Base-by-base conservation (phyloP, 352 stramenopile species). In the Globisporangium paddicum region DNA sequence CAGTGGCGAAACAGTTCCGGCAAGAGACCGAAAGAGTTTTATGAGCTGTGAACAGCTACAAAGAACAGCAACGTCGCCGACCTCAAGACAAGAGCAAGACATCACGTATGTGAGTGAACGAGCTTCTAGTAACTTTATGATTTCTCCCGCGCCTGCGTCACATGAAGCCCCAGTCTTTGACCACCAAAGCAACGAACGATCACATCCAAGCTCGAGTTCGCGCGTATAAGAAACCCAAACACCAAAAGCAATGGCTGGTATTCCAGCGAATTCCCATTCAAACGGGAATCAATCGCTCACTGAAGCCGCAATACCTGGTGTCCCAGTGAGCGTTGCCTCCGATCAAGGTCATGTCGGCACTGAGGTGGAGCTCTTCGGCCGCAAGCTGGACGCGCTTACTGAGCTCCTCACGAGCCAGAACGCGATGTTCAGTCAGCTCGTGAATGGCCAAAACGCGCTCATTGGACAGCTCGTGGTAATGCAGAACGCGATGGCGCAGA, bases 401-500 rank as follows among this genome's bases (percentile, higher is more conserved):
- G 18, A 54, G 47, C 26, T 41, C 18, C 38, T 45, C 38, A 23
- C 38, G 38, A 23, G n/a, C 38, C 38, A 45, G 16, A 45, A 45
- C 18, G 38, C 18, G n/a, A 45, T 45, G 30, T 41, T 54, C 47
- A 54, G 26, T 11, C 47, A 35, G 30, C 47, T 54, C 28, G 47
- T 35, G 26, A 35, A 40, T 11, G 30, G 47, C 25, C 47, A 54
- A n/a, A 54, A 42, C 47, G 47, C 28, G 28, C 47, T 54, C 26
- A 41, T 54, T 2, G 47, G 34, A 23, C 28, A 41, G n/a, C 47
- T 54, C 28, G 16, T 54, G 28, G 44, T 34, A 14, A 21, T 50
- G 14, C 47, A 21, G 47, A 54, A 38, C 18, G 30, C 38, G 18
- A 45, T 45, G 38, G n/a, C 16, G 16, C 38, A 45, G 38, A 45